These are phyloP conservation scores for Leccinum boreale DNA, from an alignment of 768 basidiomycete genomes.

Conservation along the genomic window DNA sequence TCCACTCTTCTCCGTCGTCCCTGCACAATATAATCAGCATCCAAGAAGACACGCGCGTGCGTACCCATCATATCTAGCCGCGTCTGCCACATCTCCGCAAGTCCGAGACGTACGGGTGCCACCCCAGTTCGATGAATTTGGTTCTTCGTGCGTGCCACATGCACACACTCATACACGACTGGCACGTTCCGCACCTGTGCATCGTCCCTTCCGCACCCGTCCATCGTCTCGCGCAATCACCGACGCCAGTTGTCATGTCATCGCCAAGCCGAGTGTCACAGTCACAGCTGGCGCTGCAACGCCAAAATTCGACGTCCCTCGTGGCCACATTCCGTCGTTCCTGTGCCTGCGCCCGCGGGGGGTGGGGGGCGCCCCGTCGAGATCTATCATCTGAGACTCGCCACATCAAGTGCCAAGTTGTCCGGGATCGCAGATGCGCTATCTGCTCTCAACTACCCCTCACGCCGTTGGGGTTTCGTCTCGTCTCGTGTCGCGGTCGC, in stretches of 20 bases:
- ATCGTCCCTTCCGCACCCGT: too few species aligned
- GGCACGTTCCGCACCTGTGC: background rate
- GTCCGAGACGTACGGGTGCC: background rate
- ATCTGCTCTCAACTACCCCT: too few species aligned
- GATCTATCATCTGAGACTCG: background rate
- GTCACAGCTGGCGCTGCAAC: background rate
- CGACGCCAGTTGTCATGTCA: background rate
- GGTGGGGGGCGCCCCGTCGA: background rate
- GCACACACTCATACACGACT: background rate
- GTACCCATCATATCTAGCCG: background rate
- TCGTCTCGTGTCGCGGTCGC: too few species aligned
- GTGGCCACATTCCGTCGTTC: background rate
- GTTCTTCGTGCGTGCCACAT: background rate
- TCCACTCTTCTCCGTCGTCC: background rate
- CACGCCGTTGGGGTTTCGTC: background rate
- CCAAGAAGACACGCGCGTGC: background rate
- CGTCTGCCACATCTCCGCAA: background rate
- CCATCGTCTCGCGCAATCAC: background rate
- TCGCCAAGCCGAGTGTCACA: background rate
- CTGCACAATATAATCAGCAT: background rate
- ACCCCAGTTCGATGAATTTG: background rate
- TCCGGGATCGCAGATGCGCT: too few species aligned
- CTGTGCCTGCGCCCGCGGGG: background rate
- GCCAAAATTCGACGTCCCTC: background rate
- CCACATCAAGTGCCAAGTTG: too few species aligned